Base-by-base conservation (phyloP, 345 rosid genomes). In the Populus alba region DNA sequence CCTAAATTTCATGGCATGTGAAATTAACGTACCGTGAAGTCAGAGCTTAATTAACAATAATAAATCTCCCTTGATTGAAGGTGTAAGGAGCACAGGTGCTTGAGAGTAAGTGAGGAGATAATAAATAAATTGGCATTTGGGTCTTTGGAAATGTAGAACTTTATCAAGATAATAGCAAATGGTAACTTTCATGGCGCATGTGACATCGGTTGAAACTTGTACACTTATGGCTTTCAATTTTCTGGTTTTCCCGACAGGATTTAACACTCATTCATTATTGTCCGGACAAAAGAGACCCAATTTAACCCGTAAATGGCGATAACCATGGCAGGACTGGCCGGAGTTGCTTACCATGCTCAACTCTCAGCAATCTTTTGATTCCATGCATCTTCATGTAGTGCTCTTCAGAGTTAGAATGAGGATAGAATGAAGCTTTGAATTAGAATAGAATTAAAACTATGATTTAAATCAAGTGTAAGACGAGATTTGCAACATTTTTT, bases 161-260 rank as follows among this genome's bases (percentile, higher is more conserved):
- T 43, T 18, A 45, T 37, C 2, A 49, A 35, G 57, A 27, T 67
- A 33, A 53, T 18, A 75, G 37, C 2, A 3, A 13, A 8, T 37
- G 66, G 68, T 55, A 68, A 38, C 73, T 57, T 47, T 55, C 41
- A 17, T 68, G 66, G 39, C 73, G 55, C 73, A 68, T 76, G 65
- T 11, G 31, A 68, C 51, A 66, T 35, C 51, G n/a, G 49, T 45
- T 11, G 16, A 12, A 45, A 45, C 16, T 13, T 45, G 16, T 43
- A 3, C 15, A 43, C 45, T 53, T 18, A 31, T 18, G 31, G 27
- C 73, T 23, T 70, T 57, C 29, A 71, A 18, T 15, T 62, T 38
- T 29, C 29, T 29, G 35, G 25, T 35, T 73, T 38, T 37, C 66
- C 18, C 20, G 23, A 70, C 13, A 70, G 57, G 39, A 53, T 53